Evolutionary conservation across 345 rosid species (phyloP).

Genomic region (Raphanus raphanistrum): DNA sequence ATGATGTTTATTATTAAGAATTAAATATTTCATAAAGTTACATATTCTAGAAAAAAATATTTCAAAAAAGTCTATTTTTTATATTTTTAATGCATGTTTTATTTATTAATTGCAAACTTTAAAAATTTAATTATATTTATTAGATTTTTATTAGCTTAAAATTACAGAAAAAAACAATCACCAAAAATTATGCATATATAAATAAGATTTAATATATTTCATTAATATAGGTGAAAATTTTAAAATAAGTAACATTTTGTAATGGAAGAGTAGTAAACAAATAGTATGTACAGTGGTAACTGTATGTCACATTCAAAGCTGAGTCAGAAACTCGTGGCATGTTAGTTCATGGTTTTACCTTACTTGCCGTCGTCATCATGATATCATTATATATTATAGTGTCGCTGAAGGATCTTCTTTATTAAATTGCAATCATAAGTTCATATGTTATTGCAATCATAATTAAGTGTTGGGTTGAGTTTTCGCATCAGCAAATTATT

Average conservation of each 20-base stretch:
- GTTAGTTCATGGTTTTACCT: constrained; percentile 28
- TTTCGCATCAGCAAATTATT: constrained; percentile 31
- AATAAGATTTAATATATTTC: too few species aligned
- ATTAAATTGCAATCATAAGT: background rate
- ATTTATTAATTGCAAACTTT: too few species aligned
- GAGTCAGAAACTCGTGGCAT: constrained; percentile 39
- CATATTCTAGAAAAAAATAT: too few species aligned
- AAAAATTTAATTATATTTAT: too few species aligned
- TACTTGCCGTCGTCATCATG: constrained; percentile 5
- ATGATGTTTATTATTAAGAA: background rate
- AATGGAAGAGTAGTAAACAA: background rate
- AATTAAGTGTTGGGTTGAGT: constrained; percentile 31
- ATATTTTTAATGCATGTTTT: too few species aligned
- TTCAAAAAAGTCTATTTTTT: too few species aligned
- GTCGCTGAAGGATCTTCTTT: constrained; percentile 30
- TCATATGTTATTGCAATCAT: background rate
- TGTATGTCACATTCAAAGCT: constrained; percentile 32
- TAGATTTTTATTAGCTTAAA: too few species aligned
- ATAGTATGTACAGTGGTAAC: background rate
- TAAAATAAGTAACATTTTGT: too few species aligned
- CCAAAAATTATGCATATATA: too few species aligned
- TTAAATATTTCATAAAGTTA: too few species aligned
- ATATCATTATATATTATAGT: background rate
- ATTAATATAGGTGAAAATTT: too few species aligned
- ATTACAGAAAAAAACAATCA: too few species aligned